These are phyloP conservation scores for Penicillium brevicompactum DNA, from an alignment of 2,329 filamentous ascomycete genomes.

Conservation along the genomic window DNA sequence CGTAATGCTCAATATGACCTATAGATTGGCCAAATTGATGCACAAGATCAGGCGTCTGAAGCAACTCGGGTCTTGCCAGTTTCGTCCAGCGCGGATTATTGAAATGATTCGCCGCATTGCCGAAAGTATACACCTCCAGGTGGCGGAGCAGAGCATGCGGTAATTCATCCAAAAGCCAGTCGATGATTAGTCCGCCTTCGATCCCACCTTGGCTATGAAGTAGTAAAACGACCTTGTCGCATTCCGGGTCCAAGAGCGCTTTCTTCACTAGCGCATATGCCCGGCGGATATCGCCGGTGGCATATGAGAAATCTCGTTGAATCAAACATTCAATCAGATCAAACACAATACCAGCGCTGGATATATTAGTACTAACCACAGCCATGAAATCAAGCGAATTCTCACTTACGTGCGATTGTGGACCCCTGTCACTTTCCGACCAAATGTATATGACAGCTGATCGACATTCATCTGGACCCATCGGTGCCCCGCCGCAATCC, in stretches of 20 bases:
- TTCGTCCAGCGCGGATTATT: slow-evolving; percentile 67
- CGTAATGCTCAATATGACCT: slow-evolving; percentile 77
- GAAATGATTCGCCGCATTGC: slow-evolving; percentile 77
- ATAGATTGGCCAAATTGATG: slow-evolving; percentile 43
- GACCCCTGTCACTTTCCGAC: slow-evolving; percentile 69
- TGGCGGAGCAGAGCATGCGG: slow-evolving; percentile 66
- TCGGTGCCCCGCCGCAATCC: slow-evolving; percentile 54
- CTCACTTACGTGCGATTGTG: slow-evolving; percentile 68
- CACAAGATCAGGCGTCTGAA: not conserved
- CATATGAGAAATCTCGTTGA: slow-evolving; percentile 73
- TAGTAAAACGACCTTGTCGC: slow-evolving; percentile 72
- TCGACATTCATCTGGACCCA: slow-evolving; percentile 74
- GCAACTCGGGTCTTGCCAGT: slow-evolving; percentile 35
- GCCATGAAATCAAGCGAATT: not conserved
- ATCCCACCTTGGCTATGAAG: slow-evolving; percentile 79
- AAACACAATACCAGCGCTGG: slow-evolving; percentile 65
- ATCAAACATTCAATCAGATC: slow-evolving; percentile 77
- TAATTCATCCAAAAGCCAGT: slow-evolving; percentile 75
- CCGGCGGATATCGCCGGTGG: slow-evolving; percentile 64
- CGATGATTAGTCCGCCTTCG: slow-evolving; percentile 70
- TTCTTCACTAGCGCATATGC: slow-evolving; percentile 65
- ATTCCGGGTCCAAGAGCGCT: slow-evolving; percentile 61
- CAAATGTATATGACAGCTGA: slow-evolving; percentile 70
- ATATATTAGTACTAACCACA: not conserved
- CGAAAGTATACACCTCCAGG: slow-evolving; percentile 76